Percentiles rank a stretch among this genome's conserved stretches.
Evolutionary conservation across 345 rosid genomes (phyloP).

Genomic region (Microcos paniculata): DNA sequence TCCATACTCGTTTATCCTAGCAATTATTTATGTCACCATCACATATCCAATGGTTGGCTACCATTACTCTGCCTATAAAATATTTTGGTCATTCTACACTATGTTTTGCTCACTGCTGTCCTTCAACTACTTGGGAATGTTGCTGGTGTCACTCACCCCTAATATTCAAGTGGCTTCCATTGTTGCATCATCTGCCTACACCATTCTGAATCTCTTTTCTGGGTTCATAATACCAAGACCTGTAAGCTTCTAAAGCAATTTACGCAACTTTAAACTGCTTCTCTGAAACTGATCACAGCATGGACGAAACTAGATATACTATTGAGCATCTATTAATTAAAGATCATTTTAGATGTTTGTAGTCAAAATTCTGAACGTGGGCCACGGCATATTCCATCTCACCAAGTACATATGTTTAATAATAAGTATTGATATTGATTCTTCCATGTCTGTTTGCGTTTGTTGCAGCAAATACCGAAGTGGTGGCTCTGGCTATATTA

Average conservation of each 20-base stretch:
- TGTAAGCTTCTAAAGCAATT: slow-evolving; percentile 13
- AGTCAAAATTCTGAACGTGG: too few species aligned
- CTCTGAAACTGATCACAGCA: too few species aligned
- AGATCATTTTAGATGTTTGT: too few species aligned
- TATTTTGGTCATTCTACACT: slow-evolving; percentile 31
- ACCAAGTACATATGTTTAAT: too few species aligned
- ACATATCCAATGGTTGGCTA: slow-evolving; percentile 34
- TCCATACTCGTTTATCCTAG: slow-evolving; percentile 22
- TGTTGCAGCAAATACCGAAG: not conserved
- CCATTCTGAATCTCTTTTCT: slow-evolving; percentile 31
- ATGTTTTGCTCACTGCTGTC: slow-evolving; percentile 24
- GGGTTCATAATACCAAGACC: slow-evolving; percentile 33
- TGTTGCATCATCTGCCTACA: slow-evolving; percentile 27
- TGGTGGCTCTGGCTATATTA: slow-evolving; percentile 11
- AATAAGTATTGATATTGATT: too few species aligned
- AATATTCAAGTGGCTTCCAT: slow-evolving; percentile 31
- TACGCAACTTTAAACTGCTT: too few species aligned
- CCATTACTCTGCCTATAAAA: slow-evolving; percentile 31
- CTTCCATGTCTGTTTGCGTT: too few species aligned
- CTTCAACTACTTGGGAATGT: slow-evolving; percentile 36
- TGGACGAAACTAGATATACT: too few species aligned
- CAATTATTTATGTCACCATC: slow-evolving; percentile 25
- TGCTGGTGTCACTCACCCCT: slow-evolving; percentile 35
- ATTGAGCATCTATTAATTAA: too few species aligned
- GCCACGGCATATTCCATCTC: too few species aligned